These are phyloP conservation scores for Boletus eberwhitei DNA, from an alignment of 768 basidiomycete genomes.

Conservation along the genomic window DNA sequence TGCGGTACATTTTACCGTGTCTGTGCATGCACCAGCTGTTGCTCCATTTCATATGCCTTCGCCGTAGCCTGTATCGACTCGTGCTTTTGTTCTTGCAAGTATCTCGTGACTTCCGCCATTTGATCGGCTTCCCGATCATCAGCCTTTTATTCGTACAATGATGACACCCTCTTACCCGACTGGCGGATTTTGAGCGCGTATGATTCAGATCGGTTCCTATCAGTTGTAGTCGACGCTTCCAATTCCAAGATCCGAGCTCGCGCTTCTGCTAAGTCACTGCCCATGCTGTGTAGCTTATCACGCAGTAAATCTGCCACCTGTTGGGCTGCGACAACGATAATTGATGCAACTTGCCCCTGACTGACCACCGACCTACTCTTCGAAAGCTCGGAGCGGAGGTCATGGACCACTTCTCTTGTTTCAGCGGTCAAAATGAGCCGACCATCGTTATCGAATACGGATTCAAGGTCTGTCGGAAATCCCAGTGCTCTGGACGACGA, in stretches of 20 bases:
- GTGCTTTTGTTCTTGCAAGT: constrained; percentile 27
- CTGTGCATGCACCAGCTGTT: constrained; percentile 22
- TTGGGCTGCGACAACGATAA: constrained; percentile 34
- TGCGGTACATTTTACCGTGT: constrained; percentile 14
- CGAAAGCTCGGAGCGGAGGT: constrained; percentile 35
- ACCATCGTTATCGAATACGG: constrained; percentile 27
- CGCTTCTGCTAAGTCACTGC: constrained; percentile 42
- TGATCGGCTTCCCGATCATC: constrained; percentile 19
- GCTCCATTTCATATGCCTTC: constrained; percentile 26
- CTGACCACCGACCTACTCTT: constrained; percentile 27
- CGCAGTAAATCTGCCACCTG: constrained; percentile 49
- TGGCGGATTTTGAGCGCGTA: constrained; percentile 23
- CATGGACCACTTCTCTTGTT: constrained; percentile 30
- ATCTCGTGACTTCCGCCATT: constrained; percentile 22
- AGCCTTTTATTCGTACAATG: constrained; percentile 6
- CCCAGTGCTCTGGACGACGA: neutral
- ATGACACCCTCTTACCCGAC: constrained; percentile 17
- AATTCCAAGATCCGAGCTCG: constrained; percentile 38
- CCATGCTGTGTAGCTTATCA: constrained; percentile 41
- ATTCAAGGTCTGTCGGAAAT: constrained; percentile 25
- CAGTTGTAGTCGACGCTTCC: constrained; percentile 25
- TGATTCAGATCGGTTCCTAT: constrained; percentile 22
- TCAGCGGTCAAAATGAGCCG: constrained; percentile 24
- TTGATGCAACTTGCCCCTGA: neutral
- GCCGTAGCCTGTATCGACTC: constrained; percentile 25